Percentiles rank a stretch among this genome's conserved stretches.
Conservation (phyloP, 1,284 basidiomycete species). For the Microbotryum violaceum region DNA sequence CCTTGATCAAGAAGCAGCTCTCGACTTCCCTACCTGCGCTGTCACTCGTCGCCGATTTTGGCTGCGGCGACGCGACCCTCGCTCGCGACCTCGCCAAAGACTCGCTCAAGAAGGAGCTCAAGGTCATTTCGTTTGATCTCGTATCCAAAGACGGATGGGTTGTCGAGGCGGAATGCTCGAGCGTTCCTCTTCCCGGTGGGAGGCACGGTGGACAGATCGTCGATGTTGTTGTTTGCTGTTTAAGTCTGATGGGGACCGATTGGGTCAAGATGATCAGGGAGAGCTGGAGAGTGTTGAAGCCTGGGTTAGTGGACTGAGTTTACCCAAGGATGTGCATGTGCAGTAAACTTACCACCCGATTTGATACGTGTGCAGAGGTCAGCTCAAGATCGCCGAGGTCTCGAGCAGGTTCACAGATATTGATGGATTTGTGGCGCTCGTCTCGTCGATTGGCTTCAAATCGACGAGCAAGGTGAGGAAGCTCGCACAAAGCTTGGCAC, state of each 20-base stretch:
- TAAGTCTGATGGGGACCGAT: conserved; percentile 95
- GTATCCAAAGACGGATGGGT: conserved; percentile 31
- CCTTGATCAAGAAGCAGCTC: conserved; percentile 60
- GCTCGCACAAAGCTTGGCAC: no score
- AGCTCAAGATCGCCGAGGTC: conserved; percentile 92
- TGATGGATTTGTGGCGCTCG: conserved; percentile 64
- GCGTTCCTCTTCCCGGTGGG: conserved; percentile 32
- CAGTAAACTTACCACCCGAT: no score
- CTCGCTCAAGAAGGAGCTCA: conserved; percentile 21
- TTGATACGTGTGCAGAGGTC: conserved; percentile 53
- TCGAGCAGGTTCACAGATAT: conserved; percentile 71
- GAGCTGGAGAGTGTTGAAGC: conserved; percentile 74
- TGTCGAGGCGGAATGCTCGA: conserved; percentile 35
- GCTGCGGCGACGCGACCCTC: conserved; percentile 88
- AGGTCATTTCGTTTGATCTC: conserved; percentile 34
- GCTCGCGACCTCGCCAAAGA: conserved; percentile 54
- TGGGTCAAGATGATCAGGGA: conserved; percentile 88
- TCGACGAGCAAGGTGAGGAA: conserved; percentile 59
- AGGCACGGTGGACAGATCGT: conserved; percentile 52
- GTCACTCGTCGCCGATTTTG: conserved; percentile 81
- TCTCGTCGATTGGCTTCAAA: conserved; percentile 71
- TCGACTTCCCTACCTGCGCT: conserved; percentile 51
- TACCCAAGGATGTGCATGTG: no score
- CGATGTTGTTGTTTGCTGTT: conserved; percentile 84
- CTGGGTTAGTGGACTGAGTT: conserved; percentile 52